These are phyloP conservation scores for Pseudopyrenochaeta lycopersici DNA, from an alignment of 2,329 filamentous ascomycete species.

Conservation along the genomic window DNA sequence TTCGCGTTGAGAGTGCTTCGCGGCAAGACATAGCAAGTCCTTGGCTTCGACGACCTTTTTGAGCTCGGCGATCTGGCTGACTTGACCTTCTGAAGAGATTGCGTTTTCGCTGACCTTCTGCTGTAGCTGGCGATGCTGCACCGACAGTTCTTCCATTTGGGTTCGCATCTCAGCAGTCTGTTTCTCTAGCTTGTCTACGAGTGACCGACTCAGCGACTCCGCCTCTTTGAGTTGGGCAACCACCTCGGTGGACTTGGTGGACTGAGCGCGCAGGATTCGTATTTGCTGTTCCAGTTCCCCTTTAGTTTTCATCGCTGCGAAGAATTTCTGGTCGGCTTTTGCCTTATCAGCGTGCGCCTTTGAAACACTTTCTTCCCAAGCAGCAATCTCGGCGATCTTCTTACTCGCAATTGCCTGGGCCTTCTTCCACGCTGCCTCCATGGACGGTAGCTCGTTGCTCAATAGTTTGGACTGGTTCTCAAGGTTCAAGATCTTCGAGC, in stretches of 20 bases:
- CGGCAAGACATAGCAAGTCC: constrained; percentile 73
- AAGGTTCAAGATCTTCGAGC: constrained; percentile 75
- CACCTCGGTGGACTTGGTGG: constrained; percentile 90
- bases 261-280: constrained; percentile 79
- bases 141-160: constrained; percentile 73
- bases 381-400: constrained; percentile 80
- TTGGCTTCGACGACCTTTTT: constrained; percentile 78
- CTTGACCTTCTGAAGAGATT: constrained; percentile 75
- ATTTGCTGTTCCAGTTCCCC: constrained; percentile 86
- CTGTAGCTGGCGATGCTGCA: constrained; percentile 80
- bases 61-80: constrained; percentile 79
- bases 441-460: constrained; percentile 84
- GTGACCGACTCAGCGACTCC: constrained; percentile 77
- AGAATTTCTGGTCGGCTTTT: constrained; percentile 98
- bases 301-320: constrained; percentile 92
- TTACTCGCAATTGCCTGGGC: constrained; percentile 84
- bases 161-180: constrained; percentile 85
- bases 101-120: constrained; percentile 73
- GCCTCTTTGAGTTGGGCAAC: constrained; percentile 92
- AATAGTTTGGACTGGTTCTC: constrained; percentile 84
- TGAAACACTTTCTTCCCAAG: constrained; percentile 79
- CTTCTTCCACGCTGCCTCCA: constrained; percentile 91
- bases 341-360: constrained; percentile 85
- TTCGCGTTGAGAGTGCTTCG: constrained; percentile 68
- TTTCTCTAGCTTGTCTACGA: constrained; percentile 88